Percentiles rank a stretch among this genome's conserved stretches.
Evolutionary conservation across 345 rosid genomes (phyloP).

Genomic region (Moricandia moricandioides): DNA sequence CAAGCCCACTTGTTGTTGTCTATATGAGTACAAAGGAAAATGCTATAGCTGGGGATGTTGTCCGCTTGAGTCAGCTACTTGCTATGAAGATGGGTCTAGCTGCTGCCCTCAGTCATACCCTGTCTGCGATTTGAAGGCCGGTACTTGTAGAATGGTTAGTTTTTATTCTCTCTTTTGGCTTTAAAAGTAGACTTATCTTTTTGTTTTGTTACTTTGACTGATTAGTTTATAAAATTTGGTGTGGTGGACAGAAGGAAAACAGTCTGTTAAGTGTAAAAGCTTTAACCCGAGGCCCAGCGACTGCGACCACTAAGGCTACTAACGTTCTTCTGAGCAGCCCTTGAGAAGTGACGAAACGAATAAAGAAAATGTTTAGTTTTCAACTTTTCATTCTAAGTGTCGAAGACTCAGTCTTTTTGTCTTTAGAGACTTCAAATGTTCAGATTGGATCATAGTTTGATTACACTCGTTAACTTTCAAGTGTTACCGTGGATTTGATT

Average conservation of each 20-base stretch:
- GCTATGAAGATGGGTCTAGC: too few relatives aligned
- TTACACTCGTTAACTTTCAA: too few relatives aligned
- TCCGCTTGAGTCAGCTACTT: too few relatives aligned
- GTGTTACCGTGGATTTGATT: not conserved
- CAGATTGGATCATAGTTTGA: conserved; percentile 14
- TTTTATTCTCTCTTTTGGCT: not conserved
- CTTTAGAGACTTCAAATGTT: too few relatives aligned
- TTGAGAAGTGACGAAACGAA: conserved; percentile 20
- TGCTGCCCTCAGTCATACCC: too few relatives aligned
- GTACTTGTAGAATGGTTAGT: not conserved
- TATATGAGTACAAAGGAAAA: too few relatives aligned
- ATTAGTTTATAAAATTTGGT: not conserved
- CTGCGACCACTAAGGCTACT: conserved; percentile 29
- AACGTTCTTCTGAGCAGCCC: conserved; percentile 25
- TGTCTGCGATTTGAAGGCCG: too few relatives aligned
- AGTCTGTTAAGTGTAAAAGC: conserved; percentile 56
- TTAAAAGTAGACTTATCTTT: not conserved
- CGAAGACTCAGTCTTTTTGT: not conserved
- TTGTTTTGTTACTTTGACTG: not conserved
- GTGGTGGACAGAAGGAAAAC: conserved; percentile 49
- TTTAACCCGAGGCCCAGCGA: conserved; percentile 51
- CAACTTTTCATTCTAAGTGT: not conserved
- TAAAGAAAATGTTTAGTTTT: not conserved
- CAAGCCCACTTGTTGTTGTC: too few relatives aligned
- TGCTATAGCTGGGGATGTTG: too few relatives aligned